Base-by-base conservation (phyloP, 192 early-diverging fungal species). In the Backusella liffmaniae region DNA sequence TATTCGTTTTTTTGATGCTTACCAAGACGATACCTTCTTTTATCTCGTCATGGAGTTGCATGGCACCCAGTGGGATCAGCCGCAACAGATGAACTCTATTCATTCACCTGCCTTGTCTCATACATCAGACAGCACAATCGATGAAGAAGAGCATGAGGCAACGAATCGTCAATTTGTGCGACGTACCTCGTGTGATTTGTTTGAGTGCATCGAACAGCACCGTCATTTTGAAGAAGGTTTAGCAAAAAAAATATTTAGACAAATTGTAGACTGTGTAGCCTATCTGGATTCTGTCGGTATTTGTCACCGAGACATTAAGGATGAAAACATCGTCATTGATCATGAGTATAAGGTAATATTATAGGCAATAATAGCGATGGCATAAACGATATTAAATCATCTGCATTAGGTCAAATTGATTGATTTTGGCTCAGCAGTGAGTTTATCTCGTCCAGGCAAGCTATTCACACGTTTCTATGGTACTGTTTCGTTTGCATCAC, bases 271-370 rank as follows among this genome's bases (percentile, higher is more conserved):
- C 0, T 92, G 91, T 62, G 85, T 96, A 15, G 65, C 84, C 9
- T 88, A 92, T 74, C 82, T 96, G 16, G 87, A 93, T 66, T 73
- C 49, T 1, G 77, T 79, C 1, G 87, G 86, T 36, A 89, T 96
- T 42, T 91, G 93, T 34, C 94, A 96, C 77, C 88, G 92, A 26
- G 92, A 94, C 72, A 89, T 95, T 76, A 95, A 94, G 84, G 94
- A 94, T 77, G 92, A 93, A 62, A 92, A 91, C 72, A 86, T 88
- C 66, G 76, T 82, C n/a, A 78, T 80, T 70, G 84, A 84, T 59
- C 56, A 49, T 32, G 70, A 83, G 49, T 84, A 78, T 65, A 59
- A 74, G 51, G 80, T 84, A 73, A 72, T 18, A 73, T 70, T 2
- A 77, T 53, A 66, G 15, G 21, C 29, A 68, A 72, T 15, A 39